Evolutionary conservation across 1,284 basidiomycete genomes (phyloP).

Genomic region (Ganoderma sinense): DNA sequence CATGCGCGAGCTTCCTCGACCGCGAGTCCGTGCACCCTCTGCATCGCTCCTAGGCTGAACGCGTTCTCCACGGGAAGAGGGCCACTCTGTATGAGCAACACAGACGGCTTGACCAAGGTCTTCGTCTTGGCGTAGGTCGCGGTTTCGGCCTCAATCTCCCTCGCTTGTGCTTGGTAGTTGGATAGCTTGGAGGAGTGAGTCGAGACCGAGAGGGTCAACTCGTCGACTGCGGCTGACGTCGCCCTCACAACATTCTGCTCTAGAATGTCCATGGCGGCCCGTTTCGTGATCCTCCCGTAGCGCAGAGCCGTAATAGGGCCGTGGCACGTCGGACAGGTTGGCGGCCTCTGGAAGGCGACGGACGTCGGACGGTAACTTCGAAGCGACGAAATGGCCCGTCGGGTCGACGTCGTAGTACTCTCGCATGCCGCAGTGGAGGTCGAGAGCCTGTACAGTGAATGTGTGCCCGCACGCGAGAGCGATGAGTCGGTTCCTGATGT

Average conservation of each 20-base stretch:
- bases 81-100: constrained; percentile 8
- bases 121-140: not conserved
- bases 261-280: constrained; percentile 66
- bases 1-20: constrained; percentile 45
- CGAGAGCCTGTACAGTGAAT: constrained; percentile 78
- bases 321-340: constrained; percentile 64
- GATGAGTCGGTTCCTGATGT: constrained; percentile 63
- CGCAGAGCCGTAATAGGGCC: constrained; percentile 57
- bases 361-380: constrained; percentile 49
- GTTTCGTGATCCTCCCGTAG: constrained; percentile 68
- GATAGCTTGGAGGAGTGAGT: constrained; percentile 10
- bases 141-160: constrained; percentile 11
- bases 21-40: constrained; percentile 21
- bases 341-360: constrained; percentile 52
- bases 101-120: not conserved
- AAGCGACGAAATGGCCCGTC: constrained; percentile 50
- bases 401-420: constrained; percentile 56
- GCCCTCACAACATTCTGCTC: constrained; percentile 65
- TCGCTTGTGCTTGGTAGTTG: constrained; percentile 16
- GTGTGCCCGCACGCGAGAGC: constrained; percentile 70
- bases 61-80: constrained; percentile 14
- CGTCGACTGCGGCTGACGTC: constrained; percentile 47
- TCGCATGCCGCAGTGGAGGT: constrained; percentile 62
- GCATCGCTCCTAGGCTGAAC: constrained; percentile 20
- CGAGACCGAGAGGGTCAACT: constrained; percentile 17